Percentiles rank a stretch among this genome's conserved stretches.
Conservation (phyloP, 2,329 filamentous ascomycete species). For the Colletotrichum liriopes region DNA sequence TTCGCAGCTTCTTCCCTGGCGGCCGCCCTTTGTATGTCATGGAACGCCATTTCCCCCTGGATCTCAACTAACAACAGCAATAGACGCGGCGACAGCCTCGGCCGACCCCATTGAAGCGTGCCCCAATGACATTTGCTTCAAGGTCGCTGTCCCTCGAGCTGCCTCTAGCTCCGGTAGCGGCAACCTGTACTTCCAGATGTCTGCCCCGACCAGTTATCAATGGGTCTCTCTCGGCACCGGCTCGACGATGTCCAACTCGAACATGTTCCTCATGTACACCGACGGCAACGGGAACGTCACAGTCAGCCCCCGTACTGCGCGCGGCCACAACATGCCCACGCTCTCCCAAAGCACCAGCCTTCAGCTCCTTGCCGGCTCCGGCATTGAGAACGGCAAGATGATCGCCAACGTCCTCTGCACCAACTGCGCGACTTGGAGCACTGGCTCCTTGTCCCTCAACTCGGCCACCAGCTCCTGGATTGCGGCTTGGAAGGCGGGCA, state of each 20-base stretch:
- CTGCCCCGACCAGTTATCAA: conserved; percentile 65
- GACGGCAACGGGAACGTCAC: conserved; percentile 73
- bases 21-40: conserved; percentile 36
- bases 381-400: conserved; percentile 67
- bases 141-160: conserved; percentile 67
- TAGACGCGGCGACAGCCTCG: conserved; percentile 49
- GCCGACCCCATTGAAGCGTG: conserved; percentile 57
- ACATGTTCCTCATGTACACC: conserved; percentile 76
- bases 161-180: conserved; percentile 65
- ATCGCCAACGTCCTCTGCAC: conserved; percentile 72
- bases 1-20: conserved; percentile 31
- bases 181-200: conserved; percentile 74
- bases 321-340: conserved; percentile 63
- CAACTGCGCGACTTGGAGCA: conserved; percentile 66
- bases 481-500: conserved; percentile 67
- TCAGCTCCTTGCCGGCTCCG: conserved; percentile 72
- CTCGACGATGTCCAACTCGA: conserved; percentile 66
- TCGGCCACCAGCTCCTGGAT: conserved; percentile 65
- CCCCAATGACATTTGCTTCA: conserved; percentile 65
- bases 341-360: conserved; percentile 62
- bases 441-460: conserved; percentile 60
- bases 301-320: conserved; percentile 69
- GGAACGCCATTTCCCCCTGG: not conserved
- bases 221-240: conserved; percentile 76
- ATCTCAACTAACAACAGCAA: conserved; percentile 6